These are phyloP conservation scores for Morella rubra DNA, from an alignment of 306 rosid genomes.

Conservation along the genomic window DNA sequence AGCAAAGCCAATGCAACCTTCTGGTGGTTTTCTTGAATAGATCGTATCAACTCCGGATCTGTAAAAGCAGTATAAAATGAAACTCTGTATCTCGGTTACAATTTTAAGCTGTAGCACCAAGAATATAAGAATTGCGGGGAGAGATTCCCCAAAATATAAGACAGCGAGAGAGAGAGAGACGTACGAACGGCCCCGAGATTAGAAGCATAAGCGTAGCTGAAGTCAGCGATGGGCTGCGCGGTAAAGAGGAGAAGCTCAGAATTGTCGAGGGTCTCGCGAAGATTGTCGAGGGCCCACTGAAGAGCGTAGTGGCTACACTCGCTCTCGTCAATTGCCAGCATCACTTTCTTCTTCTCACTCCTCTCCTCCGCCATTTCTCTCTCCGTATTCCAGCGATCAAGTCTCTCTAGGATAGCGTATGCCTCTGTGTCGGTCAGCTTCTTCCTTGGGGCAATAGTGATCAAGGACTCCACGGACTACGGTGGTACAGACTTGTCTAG, in stretches of 20 bases:
- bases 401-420: no score
- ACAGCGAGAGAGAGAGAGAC: background rate
- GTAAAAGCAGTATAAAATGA: background rate
- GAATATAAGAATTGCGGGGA: background rate
- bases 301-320: conserved; percentile 36
- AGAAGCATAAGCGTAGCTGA: conserved; percentile 28
- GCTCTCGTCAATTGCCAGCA: conserved; percentile 35
- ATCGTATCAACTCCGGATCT: conserved; percentile 29
- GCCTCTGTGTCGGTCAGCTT: background rate
- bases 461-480: no score
- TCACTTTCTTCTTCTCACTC: conserved; percentile 31
- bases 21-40: conserved; percentile 30
- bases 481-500: no score
- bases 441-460: background rate
- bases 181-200: conserved; percentile 26
- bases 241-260: conserved; percentile 37
- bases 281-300: conserved; percentile 27
- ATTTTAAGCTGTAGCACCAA: background rate
- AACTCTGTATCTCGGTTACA: background rate
- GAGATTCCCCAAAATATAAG: background rate
- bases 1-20: conserved; percentile 27
- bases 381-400: background rate
- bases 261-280: conserved; percentile 12
- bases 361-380: background rate
- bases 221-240: conserved; percentile 21